These are phyloP conservation scores for Cryptosporidium bovis DNA, from an alignment of 169 alveolate genomes.

Conservation along the genomic window DNA sequence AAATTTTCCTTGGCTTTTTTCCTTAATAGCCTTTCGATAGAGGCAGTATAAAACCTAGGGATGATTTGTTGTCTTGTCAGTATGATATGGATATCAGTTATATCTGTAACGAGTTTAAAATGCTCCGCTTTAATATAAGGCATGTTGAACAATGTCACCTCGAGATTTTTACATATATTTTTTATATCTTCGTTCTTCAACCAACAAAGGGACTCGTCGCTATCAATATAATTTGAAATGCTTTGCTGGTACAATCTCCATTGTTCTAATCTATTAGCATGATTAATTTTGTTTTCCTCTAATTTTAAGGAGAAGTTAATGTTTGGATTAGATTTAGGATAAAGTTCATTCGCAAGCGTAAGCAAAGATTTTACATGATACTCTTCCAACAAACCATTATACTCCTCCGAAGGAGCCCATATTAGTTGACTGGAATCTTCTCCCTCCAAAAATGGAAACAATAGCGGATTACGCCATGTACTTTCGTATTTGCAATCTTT, in stretches of 20 bases:
- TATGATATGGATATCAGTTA: constrained; percentile 17
- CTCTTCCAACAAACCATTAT: not conserved
- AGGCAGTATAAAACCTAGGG: constrained; percentile 28
- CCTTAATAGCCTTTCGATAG: constrained; percentile 19
- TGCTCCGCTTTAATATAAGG: constrained; percentile 1
- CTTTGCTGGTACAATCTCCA: constrained; percentile 21
- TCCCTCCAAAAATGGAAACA: constrained; percentile 69
- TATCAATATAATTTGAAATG: not conserved
- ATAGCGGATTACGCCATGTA: constrained; percentile 10
- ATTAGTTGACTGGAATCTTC: not conserved
- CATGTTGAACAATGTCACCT: not conserved
- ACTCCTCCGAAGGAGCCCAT: constrained; percentile 64
- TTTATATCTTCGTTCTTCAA: not conserved
- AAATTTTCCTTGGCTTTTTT: not conserved
- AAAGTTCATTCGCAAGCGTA: not conserved
- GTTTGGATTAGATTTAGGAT: not conserved
- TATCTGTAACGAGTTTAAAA: not conserved
- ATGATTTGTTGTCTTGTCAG: not conserved
- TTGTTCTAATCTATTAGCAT: constrained; percentile 11
- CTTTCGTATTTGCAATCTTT: not conserved
- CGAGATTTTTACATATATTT: not conserved
- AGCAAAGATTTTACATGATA: constrained; percentile 13
- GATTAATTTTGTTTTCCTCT: constrained; percentile 4
- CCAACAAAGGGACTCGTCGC: constrained; percentile 27
- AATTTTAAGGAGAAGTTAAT: not conserved